Conservation (phyloP, 148 eudicot genomes). For the Heliamphora exappendiculata region DNA sequence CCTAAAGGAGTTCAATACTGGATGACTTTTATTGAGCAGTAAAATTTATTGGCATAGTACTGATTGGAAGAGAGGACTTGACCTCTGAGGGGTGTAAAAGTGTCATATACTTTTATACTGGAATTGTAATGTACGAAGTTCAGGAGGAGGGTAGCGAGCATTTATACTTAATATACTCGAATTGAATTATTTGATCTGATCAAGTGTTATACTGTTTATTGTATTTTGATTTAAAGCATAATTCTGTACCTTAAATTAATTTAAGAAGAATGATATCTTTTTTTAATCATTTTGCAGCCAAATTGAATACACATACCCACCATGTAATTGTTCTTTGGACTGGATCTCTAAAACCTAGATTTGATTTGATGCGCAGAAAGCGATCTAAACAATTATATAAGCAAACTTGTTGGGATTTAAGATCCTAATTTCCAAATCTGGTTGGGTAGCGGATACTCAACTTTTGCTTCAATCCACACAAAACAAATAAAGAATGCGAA, state of each 20-base stretch:
- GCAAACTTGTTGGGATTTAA: background rate
- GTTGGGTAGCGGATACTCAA: background rate
- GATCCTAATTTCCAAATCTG: background rate
- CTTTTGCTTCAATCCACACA: no score
- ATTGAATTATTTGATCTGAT: background rate
- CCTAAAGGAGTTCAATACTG: background rate
- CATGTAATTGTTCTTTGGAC: background rate
- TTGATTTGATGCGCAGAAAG: background rate
- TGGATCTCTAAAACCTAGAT: no score
- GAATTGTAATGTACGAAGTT: background rate
- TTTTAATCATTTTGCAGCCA: background rate
- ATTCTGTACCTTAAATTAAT: background rate
- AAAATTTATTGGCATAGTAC: background rate
- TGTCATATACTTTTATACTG: background rate
- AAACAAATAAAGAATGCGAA: no score
- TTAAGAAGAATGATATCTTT: no score
- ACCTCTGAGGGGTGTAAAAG: background rate
- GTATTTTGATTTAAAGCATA: background rate
- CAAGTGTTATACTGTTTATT: background rate
- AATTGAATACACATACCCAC: background rate
- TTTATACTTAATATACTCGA: background rate
- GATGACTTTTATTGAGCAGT: background rate
- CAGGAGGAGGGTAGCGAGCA: background rate
- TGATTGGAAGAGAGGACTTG: background rate
- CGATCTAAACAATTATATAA: no score